Evolutionary conservation across 345 rosid genomes (phyloP).

Genomic region (Trapa incisa): DNA sequence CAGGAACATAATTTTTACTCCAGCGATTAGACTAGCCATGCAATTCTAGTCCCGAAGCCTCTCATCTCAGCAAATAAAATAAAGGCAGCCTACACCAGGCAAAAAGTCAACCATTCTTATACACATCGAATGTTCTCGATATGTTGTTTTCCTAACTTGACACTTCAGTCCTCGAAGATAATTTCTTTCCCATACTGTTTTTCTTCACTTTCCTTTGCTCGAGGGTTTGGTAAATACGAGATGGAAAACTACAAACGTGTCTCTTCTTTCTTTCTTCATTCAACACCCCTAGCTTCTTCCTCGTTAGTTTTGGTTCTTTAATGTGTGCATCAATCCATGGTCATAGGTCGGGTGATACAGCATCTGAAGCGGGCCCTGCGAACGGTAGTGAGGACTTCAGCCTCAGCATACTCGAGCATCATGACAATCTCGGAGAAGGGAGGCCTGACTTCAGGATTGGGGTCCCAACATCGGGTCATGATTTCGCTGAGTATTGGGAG

Average conservation of each 20-base stretch:
- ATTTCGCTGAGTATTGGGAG: conserved; percentile 21
- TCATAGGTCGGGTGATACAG: conserved; percentile 32
- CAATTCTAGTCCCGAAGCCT: no score
- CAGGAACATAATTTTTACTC: no score
- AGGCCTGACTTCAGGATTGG: conserved; percentile 12
- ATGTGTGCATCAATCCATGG: conserved; percentile 14
- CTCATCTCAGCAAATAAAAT: no score
- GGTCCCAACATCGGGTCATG: conserved; percentile 14
- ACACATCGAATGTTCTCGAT: background rate
- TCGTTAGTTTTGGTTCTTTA: background rate
- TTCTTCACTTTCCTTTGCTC: background rate
- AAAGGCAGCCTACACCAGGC: background rate
- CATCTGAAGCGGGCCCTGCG: conserved; percentile 22
- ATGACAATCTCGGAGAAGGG: conserved; percentile 17
- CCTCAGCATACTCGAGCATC: conserved; percentile 26
- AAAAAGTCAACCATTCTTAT: background rate
- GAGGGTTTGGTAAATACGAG: background rate
- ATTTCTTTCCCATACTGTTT: background rate
- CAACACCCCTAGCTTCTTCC: background rate
- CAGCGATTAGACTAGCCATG: no score
- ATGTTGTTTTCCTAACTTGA: background rate
- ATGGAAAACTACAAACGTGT: background rate
- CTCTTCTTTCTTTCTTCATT: background rate
- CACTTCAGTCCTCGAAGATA: background rate
- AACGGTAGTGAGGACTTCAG: conserved; percentile 24